These are phyloP conservation scores for Skeletonema costatum DNA, from an alignment of 108 stramenopile species.

Conservation along the genomic window DNA sequence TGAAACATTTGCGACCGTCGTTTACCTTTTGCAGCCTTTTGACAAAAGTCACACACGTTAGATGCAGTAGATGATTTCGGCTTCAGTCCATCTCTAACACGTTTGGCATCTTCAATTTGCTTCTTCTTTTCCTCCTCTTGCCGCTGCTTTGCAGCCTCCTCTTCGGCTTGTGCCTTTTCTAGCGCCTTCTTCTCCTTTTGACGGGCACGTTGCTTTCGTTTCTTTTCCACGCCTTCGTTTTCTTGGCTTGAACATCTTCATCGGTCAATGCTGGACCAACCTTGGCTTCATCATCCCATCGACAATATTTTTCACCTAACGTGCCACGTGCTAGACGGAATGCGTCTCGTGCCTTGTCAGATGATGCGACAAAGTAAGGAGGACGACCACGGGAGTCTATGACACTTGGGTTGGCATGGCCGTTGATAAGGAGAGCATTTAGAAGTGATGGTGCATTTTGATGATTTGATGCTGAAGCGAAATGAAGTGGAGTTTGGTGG, in stretches of 20 bases:
- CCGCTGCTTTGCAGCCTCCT: constrained; percentile 36
- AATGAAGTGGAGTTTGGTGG: constrained; percentile 43
- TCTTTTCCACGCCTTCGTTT: constrained; percentile 86
- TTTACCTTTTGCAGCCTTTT: constrained; percentile 59
- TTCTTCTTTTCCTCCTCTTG: constrained; percentile 28
- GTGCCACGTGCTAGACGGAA: constrained; percentile 78
- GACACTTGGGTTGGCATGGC: constrained; percentile 74
- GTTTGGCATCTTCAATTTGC: constrained; percentile 52
- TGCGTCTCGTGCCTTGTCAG: constrained; percentile 76
- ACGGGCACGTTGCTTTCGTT: constrained; percentile 70
- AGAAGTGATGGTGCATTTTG: constrained; percentile 20
- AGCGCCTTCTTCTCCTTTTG: constrained; percentile 77
- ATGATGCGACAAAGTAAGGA: constrained; percentile 72
- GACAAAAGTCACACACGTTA: constrained; percentile 84
- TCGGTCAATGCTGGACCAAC: constrained; percentile 76
- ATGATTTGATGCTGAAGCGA: constrained; percentile 40
- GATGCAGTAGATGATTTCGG: constrained; percentile 45
- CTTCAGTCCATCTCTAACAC: constrained; percentile 44
- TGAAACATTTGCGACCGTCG: constrained; percentile 72
- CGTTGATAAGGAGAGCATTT: constrained; percentile 57
- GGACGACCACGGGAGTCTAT: constrained; percentile 63
- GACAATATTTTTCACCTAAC: constrained; percentile 74
- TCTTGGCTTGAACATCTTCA: constrained; percentile 54
- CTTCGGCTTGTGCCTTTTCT: constrained; percentile 52
- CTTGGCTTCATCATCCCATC: constrained; percentile 75